phyloP scores from a whole-genome alignment of 2,329 filamentous ascomycete species.

The Colletotrichum sp. region DNA sequence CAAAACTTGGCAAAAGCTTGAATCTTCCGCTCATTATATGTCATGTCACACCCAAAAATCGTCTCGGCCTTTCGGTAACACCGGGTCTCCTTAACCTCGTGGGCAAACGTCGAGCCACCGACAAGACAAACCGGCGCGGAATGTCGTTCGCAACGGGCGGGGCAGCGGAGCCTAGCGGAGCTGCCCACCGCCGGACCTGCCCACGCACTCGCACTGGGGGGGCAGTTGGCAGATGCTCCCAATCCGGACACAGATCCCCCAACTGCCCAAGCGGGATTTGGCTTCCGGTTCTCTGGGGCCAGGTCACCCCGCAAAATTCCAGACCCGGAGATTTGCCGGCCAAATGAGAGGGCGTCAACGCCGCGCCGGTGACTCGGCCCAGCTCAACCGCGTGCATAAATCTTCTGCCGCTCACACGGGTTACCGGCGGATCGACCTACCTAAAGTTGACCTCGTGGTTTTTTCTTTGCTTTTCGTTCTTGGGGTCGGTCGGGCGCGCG shows the following conservation, averaged over 20 bases:
- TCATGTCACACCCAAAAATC: neutral
- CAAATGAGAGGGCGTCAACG: neutral
- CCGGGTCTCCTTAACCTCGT: neutral
- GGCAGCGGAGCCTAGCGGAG: neutral
- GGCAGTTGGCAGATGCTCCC: neutral
- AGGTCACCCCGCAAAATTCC: neutral
- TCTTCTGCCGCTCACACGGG: neutral
- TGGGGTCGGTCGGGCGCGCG: neutral
- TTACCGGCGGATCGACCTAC: neutral
- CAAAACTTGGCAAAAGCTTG: neutral
- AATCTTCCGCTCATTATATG: neutral
- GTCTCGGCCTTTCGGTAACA: neutral
- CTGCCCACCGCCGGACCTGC: neutral
- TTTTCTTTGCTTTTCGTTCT: neutral
- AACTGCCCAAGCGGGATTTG: neutral
- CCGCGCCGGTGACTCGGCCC: neutral
- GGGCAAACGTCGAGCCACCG: neutral
- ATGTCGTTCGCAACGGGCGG: neutral
- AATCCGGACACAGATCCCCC: neutral
- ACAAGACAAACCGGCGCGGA: neutral
- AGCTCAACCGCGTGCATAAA: neutral
- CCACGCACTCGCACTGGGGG: neutral
- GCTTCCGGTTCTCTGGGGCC: neutral
- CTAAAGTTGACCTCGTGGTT: neutral
- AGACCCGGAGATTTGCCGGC: neutral